A percentile compares a stretch with the other conserved stretches of the same genome.
Evolutionary conservation across 2,329 filamentous ascomycete species (phyloP).

Genomic region (Penicillium digitatum): DNA sequence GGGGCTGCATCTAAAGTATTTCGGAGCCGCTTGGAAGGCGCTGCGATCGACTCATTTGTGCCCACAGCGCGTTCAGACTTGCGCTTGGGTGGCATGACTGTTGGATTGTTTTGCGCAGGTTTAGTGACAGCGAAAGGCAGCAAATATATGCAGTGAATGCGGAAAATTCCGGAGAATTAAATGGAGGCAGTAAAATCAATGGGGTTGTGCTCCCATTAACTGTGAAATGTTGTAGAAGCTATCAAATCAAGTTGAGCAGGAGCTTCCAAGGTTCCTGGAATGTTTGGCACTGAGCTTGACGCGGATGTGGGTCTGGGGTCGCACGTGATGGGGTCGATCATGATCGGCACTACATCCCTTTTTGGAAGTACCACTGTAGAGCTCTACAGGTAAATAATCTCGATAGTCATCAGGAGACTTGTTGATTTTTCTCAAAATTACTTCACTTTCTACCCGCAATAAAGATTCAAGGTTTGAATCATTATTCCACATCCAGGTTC

Average conservation of each 20-base stretch:
- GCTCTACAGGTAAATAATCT: not conserved
- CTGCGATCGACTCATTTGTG: slow-evolving; percentile 14
- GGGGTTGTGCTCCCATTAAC: too few species aligned
- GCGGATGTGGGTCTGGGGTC: slow-evolving; percentile 11
- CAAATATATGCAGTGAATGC: not conserved
- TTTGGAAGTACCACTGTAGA: not conserved
- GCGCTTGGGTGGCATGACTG: slow-evolving; percentile 25
- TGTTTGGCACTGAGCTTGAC: slow-evolving; percentile 11
- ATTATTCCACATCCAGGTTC: not conserved
- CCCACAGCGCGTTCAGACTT: slow-evolving; percentile 23
- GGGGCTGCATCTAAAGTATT: slow-evolving; percentile 3
- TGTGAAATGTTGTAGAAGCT: not conserved
- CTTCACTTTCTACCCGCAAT: not conserved
- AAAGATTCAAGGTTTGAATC: not conserved
- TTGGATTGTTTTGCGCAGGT: not conserved
- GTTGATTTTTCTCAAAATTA: not conserved
- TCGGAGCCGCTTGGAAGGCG: slow-evolving; percentile 26
- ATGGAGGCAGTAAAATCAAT: not conserved
- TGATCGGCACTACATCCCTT: not conserved
- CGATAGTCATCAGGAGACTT: too few species aligned
- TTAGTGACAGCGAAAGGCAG: not conserved
- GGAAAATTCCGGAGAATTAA: not conserved
- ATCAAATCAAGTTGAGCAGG: not conserved
- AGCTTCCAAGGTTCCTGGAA: not conserved
- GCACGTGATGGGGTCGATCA: slow-evolving; percentile 9